Evolutionary conservation across 768 basidiomycete genomes (phyloP).

Genomic region (Kwoniella shandongensis): DNA sequence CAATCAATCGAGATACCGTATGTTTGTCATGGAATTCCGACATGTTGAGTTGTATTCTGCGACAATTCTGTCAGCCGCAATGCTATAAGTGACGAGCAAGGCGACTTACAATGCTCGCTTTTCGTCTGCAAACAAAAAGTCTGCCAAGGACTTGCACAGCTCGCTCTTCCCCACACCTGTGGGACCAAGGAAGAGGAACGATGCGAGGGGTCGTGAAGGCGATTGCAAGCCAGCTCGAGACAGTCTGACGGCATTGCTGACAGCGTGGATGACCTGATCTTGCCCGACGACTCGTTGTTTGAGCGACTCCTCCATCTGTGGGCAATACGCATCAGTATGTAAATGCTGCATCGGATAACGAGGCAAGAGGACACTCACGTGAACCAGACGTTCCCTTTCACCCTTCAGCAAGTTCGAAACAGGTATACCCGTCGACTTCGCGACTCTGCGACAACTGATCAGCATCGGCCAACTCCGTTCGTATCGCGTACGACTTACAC

Average conservation of each 20-base stretch:
- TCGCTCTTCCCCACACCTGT: slow-evolving; percentile 68
- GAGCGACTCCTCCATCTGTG: slow-evolving; percentile 87
- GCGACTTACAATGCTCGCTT: slow-evolving; percentile 71
- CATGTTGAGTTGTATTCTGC: slow-evolving; percentile 88
- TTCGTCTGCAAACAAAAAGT: slow-evolving; percentile 87
- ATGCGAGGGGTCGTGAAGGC: slow-evolving; percentile 84
- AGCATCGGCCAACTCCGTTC: not conserved
- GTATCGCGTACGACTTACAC: slow-evolving; percentile 55
- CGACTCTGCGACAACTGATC: slow-evolving; percentile 57
- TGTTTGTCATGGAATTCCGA: slow-evolving; percentile 95
- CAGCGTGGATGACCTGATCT: slow-evolving; percentile 77
- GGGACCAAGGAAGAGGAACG: slow-evolving; percentile 70
- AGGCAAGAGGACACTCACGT: slow-evolving; percentile 60
- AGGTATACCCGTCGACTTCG: slow-evolving; percentile 84
- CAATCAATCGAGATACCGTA: slow-evolving; percentile 84
- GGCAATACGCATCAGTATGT: no score
- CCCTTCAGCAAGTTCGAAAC: slow-evolving; percentile 84
- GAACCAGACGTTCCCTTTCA: slow-evolving; percentile 82
- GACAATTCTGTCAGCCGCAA: not conserved
- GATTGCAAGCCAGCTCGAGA: slow-evolving; percentile 88
- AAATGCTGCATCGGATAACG: not conserved
- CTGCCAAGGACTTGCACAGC: slow-evolving; percentile 80
- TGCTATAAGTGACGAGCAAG: not conserved
- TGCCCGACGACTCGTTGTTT: slow-evolving; percentile 80
- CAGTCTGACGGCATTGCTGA: slow-evolving; percentile 87